Percentiles rank a stretch among this genome's conserved stretches.
Conservation (phyloP, 2,329 filamentous ascomycete species). For the Endothia cerciana region DNA sequence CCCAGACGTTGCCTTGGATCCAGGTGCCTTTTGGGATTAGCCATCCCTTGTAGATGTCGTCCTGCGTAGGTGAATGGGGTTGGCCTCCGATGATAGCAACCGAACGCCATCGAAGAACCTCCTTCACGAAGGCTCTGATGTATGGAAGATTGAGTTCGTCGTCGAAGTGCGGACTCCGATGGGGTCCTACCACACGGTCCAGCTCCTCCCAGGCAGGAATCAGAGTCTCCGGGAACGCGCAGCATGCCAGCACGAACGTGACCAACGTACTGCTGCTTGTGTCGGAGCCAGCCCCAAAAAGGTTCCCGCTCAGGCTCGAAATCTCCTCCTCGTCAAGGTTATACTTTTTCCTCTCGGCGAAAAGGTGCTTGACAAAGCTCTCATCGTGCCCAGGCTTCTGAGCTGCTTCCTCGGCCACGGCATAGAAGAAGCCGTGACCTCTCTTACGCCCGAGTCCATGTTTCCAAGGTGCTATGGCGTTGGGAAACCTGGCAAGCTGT, state of each 20-base stretch:
- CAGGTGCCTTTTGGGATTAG: constrained; percentile 54
- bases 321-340: constrained; percentile 49
- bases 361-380: constrained; percentile 52
- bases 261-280: constrained; percentile 52
- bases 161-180: constrained; percentile 51
- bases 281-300: constrained; percentile 54
- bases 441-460: constrained; percentile 51
- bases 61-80: constrained; percentile 53
- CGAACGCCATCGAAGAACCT: constrained; percentile 59
- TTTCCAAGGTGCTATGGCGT: constrained; percentile 54
- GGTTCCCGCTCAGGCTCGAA: constrained; percentile 50
- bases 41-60: constrained; percentile 52
- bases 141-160: constrained; percentile 56
- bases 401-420: constrained; percentile 53
- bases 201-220: constrained; percentile 55
- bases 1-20: constrained; percentile 56
- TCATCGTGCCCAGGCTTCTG: constrained; percentile 42
- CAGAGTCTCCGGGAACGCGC: constrained; percentile 51
- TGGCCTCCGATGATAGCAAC: constrained; percentile 55
- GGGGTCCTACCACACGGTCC: constrained; percentile 52
- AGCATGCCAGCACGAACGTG: constrained; percentile 55
- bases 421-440: constrained; percentile 55
- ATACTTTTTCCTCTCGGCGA: constrained; percentile 52
- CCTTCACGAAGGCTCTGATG: constrained; percentile 57
- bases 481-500: constrained; percentile 51